Conservation (phyloP, 2,329 filamentous ascomycete genomes). For the Colletotrichum navitas region DNA sequence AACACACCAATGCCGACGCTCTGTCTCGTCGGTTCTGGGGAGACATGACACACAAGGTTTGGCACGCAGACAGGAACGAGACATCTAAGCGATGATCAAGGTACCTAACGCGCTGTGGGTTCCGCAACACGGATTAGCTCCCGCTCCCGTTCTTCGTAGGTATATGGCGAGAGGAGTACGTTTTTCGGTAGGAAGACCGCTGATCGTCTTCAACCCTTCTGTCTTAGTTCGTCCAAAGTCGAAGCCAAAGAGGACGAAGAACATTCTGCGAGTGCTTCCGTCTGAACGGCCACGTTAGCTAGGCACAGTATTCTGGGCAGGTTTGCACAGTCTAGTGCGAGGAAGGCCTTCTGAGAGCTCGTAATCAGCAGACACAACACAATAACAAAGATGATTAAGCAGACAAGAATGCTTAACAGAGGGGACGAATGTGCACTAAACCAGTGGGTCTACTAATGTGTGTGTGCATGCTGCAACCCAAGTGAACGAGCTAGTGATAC, state of each 20-base stretch:
- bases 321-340: not conserved
- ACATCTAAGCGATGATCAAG: constrained; percentile 11
- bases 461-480: constrained; percentile 11
- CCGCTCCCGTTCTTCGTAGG: not conserved
- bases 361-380: too few species aligned
- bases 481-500: not conserved
- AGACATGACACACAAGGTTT: not conserved
- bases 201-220: not conserved
- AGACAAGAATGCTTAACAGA: not conserved
- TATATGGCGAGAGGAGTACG: not conserved
- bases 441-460: not conserved
- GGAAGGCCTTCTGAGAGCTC: not conserved
- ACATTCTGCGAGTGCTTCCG: not conserved
- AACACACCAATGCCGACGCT: not conserved
- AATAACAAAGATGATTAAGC: not conserved
- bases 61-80: constrained; percentile 13
- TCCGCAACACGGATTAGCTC: constrained; percentile 1
- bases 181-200: not conserved
- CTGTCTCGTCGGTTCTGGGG: not conserved
- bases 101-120: not conserved
- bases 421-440: not conserved
- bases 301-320: not conserved
- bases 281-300: not conserved
- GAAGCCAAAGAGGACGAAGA: not conserved
- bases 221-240: constrained; percentile 9